A percentile compares a stretch with the other conserved stretches of the same genome.
phyloP scores from a whole-genome alignment of 257 asterid genomes.

The Penstemon barbatus region DNA sequence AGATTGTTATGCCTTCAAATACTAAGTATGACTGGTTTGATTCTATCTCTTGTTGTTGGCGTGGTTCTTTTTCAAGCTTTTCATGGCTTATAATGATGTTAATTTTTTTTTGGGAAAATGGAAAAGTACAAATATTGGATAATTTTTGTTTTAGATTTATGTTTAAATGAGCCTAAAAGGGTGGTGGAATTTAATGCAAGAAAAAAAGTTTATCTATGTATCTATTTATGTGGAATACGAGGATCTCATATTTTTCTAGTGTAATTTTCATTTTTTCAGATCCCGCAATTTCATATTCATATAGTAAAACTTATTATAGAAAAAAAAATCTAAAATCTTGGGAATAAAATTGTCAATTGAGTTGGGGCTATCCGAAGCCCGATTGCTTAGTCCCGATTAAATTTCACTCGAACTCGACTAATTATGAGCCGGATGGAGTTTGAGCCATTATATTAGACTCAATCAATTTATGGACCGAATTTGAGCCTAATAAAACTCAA shows the following conservation, averaged over 20 bases:
- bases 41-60: slow-evolving; percentile 36
- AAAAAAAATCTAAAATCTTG: too few relatives aligned
- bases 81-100: slow-evolving; percentile 18
- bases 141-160: slow-evolving; percentile 25
- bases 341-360: too few relatives aligned
- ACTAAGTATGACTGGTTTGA: slow-evolving; percentile 27
- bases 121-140: background rate
- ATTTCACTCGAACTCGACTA: too few relatives aligned
- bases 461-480: too few relatives aligned
- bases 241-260: slow-evolving; percentile 30
- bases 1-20: slow-evolving; percentile 35
- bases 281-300: too few relatives aligned
- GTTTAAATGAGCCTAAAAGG: slow-evolving; percentile 34
- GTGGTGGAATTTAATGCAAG: slow-evolving; percentile 18
- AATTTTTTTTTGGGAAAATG: background rate
- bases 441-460: too few relatives aligned
- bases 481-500: too few relatives aligned
- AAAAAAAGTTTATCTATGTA: slow-evolving; percentile 31
- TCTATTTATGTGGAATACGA: slow-evolving; percentile 26
- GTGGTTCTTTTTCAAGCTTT: slow-evolving; percentile 43
- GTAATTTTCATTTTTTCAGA: slow-evolving; percentile 20
- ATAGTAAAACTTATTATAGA: too few relatives aligned
- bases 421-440: too few relatives aligned
- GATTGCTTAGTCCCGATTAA: too few relatives aligned
- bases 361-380: too few relatives aligned